phyloP scores from a whole-genome alignment of 2,329 filamentous ascomycete species.

The Cordyceps cicadae region DNA sequence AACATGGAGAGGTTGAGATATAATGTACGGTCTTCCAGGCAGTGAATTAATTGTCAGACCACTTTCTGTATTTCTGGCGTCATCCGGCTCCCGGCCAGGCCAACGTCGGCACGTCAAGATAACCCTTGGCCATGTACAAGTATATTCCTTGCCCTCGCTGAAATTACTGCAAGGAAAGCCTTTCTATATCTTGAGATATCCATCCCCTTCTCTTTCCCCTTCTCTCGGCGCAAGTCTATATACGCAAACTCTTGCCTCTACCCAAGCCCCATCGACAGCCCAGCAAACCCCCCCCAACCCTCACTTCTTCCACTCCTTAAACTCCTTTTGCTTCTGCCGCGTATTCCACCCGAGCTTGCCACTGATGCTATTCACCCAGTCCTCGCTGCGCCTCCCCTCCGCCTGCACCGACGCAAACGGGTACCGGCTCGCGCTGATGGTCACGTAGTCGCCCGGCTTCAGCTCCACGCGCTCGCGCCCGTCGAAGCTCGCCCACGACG shows the following conservation, averaged over 20 bases:
- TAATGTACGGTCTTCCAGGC: background rate
- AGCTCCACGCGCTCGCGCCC: slow-evolving; percentile 82
- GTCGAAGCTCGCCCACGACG: slow-evolving; percentile 96
- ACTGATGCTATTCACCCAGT: slow-evolving; percentile 76
- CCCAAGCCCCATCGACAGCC: too few relatives aligned
- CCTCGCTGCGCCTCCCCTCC: slow-evolving; percentile 59
- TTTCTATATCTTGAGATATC: background rate
- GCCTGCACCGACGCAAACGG: slow-evolving; percentile 72
- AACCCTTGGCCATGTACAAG: background rate
- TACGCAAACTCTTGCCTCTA: background rate
- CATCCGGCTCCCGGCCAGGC: background rate
- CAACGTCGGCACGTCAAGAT: background rate
- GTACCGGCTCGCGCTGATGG: slow-evolving; percentile 70
- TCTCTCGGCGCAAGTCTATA: background rate
- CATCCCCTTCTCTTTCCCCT: background rate
- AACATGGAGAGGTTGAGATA: background rate
- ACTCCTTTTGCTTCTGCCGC: slow-evolving; percentile 64
- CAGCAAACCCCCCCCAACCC: background rate
- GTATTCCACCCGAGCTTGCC: slow-evolving; percentile 77
- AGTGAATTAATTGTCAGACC: background rate
- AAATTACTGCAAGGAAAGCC: background rate
- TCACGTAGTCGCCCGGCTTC: slow-evolving; percentile 72
- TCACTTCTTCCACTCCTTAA: slow-evolving; percentile 37
- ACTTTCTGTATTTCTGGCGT: background rate
- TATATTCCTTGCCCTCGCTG: background rate